Percentiles rank a stretch among this genome's conserved stretches.
phyloP scores from a whole-genome alignment of 345 rosid genomes.

The Pistacia integerrima region DNA sequence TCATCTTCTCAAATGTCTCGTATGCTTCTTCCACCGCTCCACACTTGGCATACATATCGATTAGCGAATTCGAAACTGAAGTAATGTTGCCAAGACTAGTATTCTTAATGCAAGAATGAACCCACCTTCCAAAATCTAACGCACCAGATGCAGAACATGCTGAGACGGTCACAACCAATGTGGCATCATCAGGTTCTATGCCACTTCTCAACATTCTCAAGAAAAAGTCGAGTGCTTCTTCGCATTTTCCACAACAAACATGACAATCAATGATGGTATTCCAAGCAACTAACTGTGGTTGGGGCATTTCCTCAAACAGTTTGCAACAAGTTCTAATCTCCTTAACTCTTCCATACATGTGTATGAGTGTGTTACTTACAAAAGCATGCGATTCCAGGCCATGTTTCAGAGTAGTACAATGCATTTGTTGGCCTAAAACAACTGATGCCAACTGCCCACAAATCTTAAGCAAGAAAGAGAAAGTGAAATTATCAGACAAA shows the following conservation, averaged over 20 bases:
- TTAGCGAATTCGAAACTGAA: conserved; percentile 35
- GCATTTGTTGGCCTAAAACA: conserved; percentile 36
- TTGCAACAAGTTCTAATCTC: conserved; percentile 23
- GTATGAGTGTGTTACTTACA: conserved; percentile 39
- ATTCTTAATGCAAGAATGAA: conserved; percentile 25
- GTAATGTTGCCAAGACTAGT: conserved; percentile 6
- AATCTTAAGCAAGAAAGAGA: conserved; percentile 47
- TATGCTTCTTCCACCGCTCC: conserved; percentile 44
- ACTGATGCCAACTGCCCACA: conserved; percentile 36
- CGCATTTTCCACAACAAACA: conserved; percentile 22
- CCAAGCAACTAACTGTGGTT: conserved; percentile 37
- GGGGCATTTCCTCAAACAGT: conserved; percentile 45
- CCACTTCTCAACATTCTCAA: conserved; percentile 27
- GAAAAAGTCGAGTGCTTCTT: conserved; percentile 35
- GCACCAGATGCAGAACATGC: conserved; percentile 41
- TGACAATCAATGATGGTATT: conserved; percentile 36
- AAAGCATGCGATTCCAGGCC: conserved; percentile 36
- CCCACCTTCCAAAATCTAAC: conserved; percentile 41
- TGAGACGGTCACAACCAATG: conserved; percentile 33
- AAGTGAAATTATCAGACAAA: conserved; percentile 41
- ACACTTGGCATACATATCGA: conserved; percentile 54
- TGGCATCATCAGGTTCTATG: conserved; percentile 41
- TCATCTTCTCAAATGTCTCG: conserved; percentile 28
- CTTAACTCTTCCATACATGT: conserved; percentile 37
- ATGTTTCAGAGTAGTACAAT: conserved; percentile 38